These are phyloP conservation scores for Sporothrix variecibatus DNA, from an alignment of 2,329 filamentous ascomycete genomes.

Conservation along the genomic window DNA sequence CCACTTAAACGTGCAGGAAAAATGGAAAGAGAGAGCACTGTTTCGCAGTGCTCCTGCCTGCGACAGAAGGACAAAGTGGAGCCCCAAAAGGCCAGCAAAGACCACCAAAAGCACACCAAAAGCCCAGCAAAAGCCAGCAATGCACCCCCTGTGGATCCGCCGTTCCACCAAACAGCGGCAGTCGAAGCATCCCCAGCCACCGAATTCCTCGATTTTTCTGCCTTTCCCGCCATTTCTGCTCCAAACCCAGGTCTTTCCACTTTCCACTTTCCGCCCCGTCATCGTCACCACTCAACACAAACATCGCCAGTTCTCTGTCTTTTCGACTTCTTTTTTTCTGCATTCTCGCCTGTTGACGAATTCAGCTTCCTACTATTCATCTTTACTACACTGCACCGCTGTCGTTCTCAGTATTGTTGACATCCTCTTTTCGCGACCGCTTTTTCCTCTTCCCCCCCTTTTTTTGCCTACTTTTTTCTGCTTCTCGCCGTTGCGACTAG, in stretches of 20 bases:
- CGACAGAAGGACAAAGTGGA: slow-evolving; percentile 8
- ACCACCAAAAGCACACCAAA: not conserved
- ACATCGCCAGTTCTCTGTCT: slow-evolving; percentile 10
- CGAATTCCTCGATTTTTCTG: slow-evolving; percentile 18
- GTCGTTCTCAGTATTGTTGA: not conserved
- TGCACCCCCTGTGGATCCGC: slow-evolving; percentile 1
- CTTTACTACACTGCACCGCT: not conserved
- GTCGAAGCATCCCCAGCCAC: slow-evolving; percentile 27
- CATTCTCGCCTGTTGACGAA: not conserved
- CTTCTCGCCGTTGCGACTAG: not conserved
- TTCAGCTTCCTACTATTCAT: slow-evolving; percentile 17
- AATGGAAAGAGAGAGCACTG: not conserved
- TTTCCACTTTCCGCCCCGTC: slow-evolving; percentile 5
- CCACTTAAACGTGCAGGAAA: slow-evolving; percentile 26
- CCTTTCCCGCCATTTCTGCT: slow-evolving; percentile 6
- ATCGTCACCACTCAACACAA: slow-evolving; percentile 11
- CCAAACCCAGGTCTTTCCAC: slow-evolving; percentile 1
- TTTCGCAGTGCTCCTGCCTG: not conserved
- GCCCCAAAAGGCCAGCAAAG: not conserved
- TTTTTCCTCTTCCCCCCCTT: not conserved
- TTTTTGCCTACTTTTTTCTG: not conserved
- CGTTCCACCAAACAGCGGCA: slow-evolving; percentile 18
- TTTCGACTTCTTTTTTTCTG: slow-evolving; percentile 1
- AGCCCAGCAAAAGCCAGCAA: not conserved
- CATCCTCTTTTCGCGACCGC: not conserved